Evolutionary conservation across 148 eudicot species (phyloP).

Genomic region (Amaranthus palmeri): DNA sequence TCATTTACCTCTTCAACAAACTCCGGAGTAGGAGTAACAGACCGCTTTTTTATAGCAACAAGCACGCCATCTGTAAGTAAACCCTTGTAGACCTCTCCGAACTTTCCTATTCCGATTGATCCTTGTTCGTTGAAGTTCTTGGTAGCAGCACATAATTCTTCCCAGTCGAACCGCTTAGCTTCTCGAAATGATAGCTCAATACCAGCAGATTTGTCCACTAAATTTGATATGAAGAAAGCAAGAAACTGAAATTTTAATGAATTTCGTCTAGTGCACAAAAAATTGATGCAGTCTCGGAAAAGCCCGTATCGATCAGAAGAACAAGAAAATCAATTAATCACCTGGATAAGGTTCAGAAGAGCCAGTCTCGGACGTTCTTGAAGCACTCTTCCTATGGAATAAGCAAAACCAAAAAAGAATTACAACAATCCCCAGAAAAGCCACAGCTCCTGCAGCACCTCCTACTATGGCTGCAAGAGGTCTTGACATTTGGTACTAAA

Average conservation of each 20-base stretch:
- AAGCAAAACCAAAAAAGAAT: slow-evolving; percentile 60
- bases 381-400: slow-evolving; percentile 39
- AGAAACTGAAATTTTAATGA: slow-evolving; percentile 4
- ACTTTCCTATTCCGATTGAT: slow-evolving; percentile 90
- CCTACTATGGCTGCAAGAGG: slow-evolving; percentile 87
- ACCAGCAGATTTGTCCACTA: slow-evolving; percentile 54
- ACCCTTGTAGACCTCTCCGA: slow-evolving; percentile 93
- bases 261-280: background rate
- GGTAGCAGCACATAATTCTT: slow-evolving; percentile 73
- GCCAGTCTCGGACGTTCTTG: slow-evolving; percentile 84
- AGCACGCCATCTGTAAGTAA: slow-evolving; percentile 86
- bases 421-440: slow-evolving; percentile 51
- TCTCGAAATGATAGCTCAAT: slow-evolving; percentile 66
- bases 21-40: slow-evolving; percentile 63
- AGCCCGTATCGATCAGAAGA: no score
- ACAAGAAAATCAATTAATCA: slow-evolving; percentile 6
- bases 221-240: slow-evolving; percentile 2
- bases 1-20: slow-evolving; percentile 79
- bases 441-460: slow-evolving; percentile 99
- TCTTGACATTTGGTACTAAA: slow-evolving; percentile 73
- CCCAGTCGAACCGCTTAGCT: slow-evolving; percentile 65
- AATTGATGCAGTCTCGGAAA: background rate
- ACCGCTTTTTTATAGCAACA: slow-evolving; percentile 81
- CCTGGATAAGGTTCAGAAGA: slow-evolving; percentile 89
- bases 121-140: slow-evolving; percentile 62